Evolutionary conservation across 352 stramenopile species (phyloP), one percentile per base, ranked within the genome.

Genomic region (Globisporangium uncinulatum): DNA sequence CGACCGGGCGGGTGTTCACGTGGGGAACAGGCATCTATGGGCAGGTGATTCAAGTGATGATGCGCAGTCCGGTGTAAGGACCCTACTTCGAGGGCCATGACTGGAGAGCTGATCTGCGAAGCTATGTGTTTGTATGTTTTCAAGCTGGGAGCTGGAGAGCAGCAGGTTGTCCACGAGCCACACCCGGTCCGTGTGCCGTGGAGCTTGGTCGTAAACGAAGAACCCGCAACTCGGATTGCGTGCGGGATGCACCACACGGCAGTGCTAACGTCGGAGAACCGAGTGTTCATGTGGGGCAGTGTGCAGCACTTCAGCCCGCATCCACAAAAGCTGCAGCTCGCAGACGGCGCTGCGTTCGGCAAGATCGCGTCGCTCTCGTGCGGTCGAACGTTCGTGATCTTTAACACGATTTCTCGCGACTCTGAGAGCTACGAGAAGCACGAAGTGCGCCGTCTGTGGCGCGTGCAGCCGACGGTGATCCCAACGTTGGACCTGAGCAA

Each of bases 21-120:
- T 92, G 80, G 83, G 83, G 83, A 0, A 89, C 81, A 17, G 80
- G 83, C 4, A 69, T 89, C 6, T 92, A 86, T 53, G 80, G 83
- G 1, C 83, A 79, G 62, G 66, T 79, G 51, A 29, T 41, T 21
- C 14, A 6, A 45, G 34, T 39, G 34, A 8, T 39, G 34, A 39
- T 29, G 24, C 24, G 24, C 24, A 29, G 24, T 29, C 24, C 24
- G 24, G 24, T 4, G 24, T 29, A 4, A 29, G 24, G 24, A 29
- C 24, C 24, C 24, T 29, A 29, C 24, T 29, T 29, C 24, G 24
- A 29, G 4, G 24, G 24, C 24, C 24, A 29, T 29, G 24, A 29
- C 24, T 29, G 24, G 4, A 29, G 24, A 29, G 4, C 10, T 47
- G 9, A 11, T 46, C 13, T 50, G 14, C 50, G 4, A n/a, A 17